phyloP scores from a whole-genome alignment of 345 rosid genomes.

The Eucalyptus decipiens region DNA sequence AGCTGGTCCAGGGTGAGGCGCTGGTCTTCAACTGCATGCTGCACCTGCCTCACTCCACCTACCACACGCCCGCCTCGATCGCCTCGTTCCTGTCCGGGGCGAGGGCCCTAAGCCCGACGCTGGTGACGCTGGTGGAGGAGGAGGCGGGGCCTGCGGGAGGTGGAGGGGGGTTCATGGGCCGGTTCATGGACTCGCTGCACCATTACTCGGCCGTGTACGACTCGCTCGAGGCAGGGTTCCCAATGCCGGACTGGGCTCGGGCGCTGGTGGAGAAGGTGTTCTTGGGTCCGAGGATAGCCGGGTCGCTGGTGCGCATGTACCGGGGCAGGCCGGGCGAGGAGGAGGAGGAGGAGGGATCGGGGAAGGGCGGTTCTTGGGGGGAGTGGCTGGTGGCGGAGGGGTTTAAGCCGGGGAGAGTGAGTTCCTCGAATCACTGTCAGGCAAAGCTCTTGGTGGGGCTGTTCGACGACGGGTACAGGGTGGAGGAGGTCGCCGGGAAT shows the following conservation, averaged over 20 bases:
- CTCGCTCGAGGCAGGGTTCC: constrained; percentile 72
- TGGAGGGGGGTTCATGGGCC: constrained; percentile 42
- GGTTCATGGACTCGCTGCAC: constrained; percentile 76
- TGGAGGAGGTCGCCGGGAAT: constrained; percentile 48
- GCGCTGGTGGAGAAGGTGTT: constrained; percentile 58
- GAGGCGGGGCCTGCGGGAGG: constrained; percentile 30
- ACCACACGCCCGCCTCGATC: constrained; percentile 44
- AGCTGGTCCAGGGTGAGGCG: constrained; percentile 63
- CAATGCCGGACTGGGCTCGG: constrained; percentile 44
- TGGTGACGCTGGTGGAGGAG: constrained; percentile 59
- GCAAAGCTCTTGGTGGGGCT: constrained; percentile 67
- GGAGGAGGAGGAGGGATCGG: constrained; percentile 5
- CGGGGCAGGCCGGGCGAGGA: not conserved
- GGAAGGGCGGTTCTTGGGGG: constrained; percentile 13
- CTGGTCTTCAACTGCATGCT: constrained; percentile 69
- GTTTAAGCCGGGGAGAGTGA: constrained; percentile 24
- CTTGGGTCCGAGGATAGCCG: constrained; percentile 53
- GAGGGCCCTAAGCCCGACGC: constrained; percentile 38
- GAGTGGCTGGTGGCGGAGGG: constrained; percentile 41
- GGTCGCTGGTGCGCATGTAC: constrained; percentile 37
- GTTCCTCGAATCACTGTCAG: constrained; percentile 73
- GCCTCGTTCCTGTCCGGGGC: constrained; percentile 53
- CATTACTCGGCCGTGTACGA: constrained; percentile 80
- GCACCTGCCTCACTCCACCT: constrained; percentile 56
- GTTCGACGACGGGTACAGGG: constrained; percentile 62